Base-by-base conservation (phyloP, 352 stramenopile genomes). In the Blastocystis hominis region DNA sequence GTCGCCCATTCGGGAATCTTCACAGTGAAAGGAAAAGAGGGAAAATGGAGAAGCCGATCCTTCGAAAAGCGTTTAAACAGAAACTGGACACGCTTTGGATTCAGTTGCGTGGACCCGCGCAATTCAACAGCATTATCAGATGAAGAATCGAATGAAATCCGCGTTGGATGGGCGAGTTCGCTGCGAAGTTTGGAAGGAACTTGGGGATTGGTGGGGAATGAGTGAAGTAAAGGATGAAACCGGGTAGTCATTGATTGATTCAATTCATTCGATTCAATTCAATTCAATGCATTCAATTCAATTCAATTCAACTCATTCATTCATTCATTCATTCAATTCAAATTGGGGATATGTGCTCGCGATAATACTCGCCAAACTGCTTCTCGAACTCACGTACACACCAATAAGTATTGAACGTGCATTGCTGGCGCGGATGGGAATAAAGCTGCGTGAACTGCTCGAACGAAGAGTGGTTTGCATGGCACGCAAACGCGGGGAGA, bases 331-430 rank as follows among this genome's bases (percentile, higher is more conserved):
- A 13, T 30, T 2, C 20, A 17, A 53, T 4, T 50, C 7, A 77
- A 79, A 87, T 30, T 30, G 24, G 24, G 66, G 77, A 87, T 87
- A 87, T 87, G 50, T 64, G 68, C n/a, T 87, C 77, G 6, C 77
- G 62, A 77, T 87, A 87, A 7, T 40, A 63, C 1, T 42, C 17
- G 2, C n/a, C 17, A 47, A 87, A 87, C 30, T 1, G 10, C 3
- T 13, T 53, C 17, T 87, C 66, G 40, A 87, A 87, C 40, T 87
- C 38, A 2, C 77, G 56, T 15, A 87, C n/a, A 42, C 77, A 87
- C 77, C 77, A 87, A 77, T 68, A 78, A 7, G 77, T 87, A 30
- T 87, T 87, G 20, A 87, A 36, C 15, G 77, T 87, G 44, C 77
- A 87, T 24, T 47, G 53, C 77, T 87, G 24, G 4, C 38, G 30